Conservation (phyloP, 1,139 yeast genomes). For the Arxiozyma bovina region DNA sequence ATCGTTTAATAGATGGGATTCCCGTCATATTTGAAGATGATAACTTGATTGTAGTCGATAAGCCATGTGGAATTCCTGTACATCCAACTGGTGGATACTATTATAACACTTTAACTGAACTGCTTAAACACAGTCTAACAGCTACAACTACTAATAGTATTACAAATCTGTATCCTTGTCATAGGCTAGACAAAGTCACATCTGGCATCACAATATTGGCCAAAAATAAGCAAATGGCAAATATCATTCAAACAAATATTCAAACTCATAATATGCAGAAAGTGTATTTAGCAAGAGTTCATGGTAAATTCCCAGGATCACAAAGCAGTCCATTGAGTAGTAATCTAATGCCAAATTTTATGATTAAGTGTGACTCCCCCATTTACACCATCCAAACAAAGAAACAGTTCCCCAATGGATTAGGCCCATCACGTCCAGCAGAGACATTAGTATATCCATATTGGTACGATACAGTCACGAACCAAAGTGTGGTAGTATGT, state of each 20-base stretch:
- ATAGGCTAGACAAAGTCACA: constrained; percentile 64
- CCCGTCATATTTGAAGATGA: constrained; percentile 42
- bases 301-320: constrained; percentile 45
- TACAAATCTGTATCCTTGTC: constrained; percentile 45
- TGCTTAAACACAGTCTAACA: constrained; percentile 27
- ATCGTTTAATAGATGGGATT: constrained; percentile 24
- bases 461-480: constrained; percentile 24
- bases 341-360: neutral
- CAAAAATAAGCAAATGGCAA: constrained; percentile 39
- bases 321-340: neutral
- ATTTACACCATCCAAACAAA: constrained; percentile 67
- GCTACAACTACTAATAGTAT: constrained; percentile 26
- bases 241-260: constrained; percentile 38
- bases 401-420: constrained; percentile 27
- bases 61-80: constrained; percentile 71
- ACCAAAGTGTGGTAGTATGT: constrained; percentile 55
- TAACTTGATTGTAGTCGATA: constrained; percentile 51
- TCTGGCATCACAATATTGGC: constrained; percentile 64
- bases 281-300: constrained; percentile 52
- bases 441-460: constrained; percentile 36
- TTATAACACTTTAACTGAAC: constrained; percentile 54
- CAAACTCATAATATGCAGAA: constrained; percentile 36
- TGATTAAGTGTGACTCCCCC: constrained; percentile 36
- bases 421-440: constrained; percentile 33
- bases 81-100: constrained; percentile 68